Base-by-base conservation (phyloP, 2,329 filamentous ascomycete species). In the Didymella pomorum region DNA sequence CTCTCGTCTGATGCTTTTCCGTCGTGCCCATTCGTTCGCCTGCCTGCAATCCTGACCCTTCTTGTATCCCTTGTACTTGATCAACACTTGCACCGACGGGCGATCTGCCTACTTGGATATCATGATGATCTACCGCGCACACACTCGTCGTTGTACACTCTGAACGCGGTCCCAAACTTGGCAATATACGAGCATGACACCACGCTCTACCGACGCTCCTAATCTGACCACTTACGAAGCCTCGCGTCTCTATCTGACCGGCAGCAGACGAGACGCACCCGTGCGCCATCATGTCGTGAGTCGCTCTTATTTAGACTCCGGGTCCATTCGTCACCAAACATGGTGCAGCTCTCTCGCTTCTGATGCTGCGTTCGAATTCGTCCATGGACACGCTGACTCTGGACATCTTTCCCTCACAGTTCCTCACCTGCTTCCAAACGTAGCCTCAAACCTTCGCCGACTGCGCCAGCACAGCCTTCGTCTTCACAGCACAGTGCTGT, bases 381-480 rank as follows among this genome's bases (percentile, higher is more conserved):
- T 59, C 47, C 52, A 28, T 54, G 61, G 51, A 48, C 59, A 52
- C 61, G 72, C 74, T 77, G 70, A 77, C 73, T 56, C 71, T 53
- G 65, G 66, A 50, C 23, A 52, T 56, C 59, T 56, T 39, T n/a
- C 52, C 65, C 56, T 56, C 62, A 72, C 66, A 81, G 79, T 72
- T 73, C 75, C 52, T 77, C 78, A 28, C 74, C 74, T 53, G 73
- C 76, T 63, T 71, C 77, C 68, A 79, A 79, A 69, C 79, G 79
- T 70, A 80, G 71, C 61, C 69, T 79, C 65, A 79, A 80, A 64
- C 78, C 76, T 29, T 77, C 76, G 21, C 73, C 62, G 67, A 79
- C 63, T 75, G 76, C 48, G 71, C 79, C 31, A 62, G 60, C 46
- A 9, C 64, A 62, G 18, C 73, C 71, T 43, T 63, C 68, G 35